phyloP scores from a whole-genome alignment of 1,284 basidiomycete species.

The Tilletia caries region DNA sequence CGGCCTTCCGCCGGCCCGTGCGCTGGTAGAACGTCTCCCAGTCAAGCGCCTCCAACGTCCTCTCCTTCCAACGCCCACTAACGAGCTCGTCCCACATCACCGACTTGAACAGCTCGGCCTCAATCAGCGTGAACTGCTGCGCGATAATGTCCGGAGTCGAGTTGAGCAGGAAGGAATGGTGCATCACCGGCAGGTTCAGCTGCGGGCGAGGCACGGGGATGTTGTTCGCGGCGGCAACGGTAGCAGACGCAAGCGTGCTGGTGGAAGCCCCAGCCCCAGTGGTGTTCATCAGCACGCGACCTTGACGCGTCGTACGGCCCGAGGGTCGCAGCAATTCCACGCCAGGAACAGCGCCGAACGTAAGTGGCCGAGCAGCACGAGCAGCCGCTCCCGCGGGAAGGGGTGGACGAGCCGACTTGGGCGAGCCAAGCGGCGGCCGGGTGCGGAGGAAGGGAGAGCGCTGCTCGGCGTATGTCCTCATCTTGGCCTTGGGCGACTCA shows the following conservation, averaged over 20 bases:
- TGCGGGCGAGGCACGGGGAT: conserved; percentile 14
- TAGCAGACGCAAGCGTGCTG: not conserved
- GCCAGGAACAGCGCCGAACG: conserved; percentile 3
- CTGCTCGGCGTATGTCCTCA: conserved; percentile 4
- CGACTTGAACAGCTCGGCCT: conserved; percentile 75
- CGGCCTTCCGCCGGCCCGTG: conserved; percentile 67
- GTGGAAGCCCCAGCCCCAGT: not conserved
- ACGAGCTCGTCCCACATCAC: conserved; percentile 80
- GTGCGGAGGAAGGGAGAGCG: conserved; percentile 7
- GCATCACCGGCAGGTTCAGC: conserved; percentile 26
- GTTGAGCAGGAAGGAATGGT: conserved; percentile 42
- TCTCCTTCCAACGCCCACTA: conserved; percentile 55
- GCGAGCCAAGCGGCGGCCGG: not conserved
- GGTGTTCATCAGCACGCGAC: conserved; percentile 5
- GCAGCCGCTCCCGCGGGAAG: conserved; percentile 10
- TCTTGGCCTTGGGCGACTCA: not conserved
- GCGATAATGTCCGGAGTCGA: conserved; percentile 64
- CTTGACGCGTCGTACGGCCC: conserved; percentile 2
- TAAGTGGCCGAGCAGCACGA: conserved; percentile 4
- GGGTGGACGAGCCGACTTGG: conserved; percentile 16
- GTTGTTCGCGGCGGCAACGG: not conserved
- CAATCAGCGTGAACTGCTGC: conserved; percentile 79
- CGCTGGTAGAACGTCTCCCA: conserved; percentile 79
- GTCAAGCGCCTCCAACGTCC: conserved; percentile 66
- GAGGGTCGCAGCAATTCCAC: not conserved